Evolutionary conservation across 495 filamentous ascomycete species (phyloP).

Genomic region (Podospora anserina): DNA sequence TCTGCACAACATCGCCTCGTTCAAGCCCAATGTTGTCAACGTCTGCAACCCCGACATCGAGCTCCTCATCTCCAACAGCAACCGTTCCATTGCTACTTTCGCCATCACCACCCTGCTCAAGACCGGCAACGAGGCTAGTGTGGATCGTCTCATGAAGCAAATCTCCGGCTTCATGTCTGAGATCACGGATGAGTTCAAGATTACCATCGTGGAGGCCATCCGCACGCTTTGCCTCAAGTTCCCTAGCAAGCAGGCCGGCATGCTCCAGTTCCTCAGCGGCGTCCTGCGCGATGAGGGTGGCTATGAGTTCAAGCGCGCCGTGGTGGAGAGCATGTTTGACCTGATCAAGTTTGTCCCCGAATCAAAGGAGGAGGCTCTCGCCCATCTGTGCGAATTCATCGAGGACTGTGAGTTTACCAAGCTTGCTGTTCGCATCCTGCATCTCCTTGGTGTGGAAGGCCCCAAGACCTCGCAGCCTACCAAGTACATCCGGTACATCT

Average conservation of each 20-base stretch:
- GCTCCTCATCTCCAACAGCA: conserved; percentile 89
- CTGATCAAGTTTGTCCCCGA: conserved; percentile 98
- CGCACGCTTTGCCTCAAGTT: conserved; percentile 96
- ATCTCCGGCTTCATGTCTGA: conserved; percentile 97
- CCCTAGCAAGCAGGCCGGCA: conserved; percentile 94
- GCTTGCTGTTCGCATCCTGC: conserved; percentile 89
- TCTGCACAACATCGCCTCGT: conserved; percentile 89
- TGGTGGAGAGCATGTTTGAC: conserved; percentile 99
- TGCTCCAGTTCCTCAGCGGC: conserved; percentile 93
- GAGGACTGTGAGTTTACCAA: conserved; percentile 99
- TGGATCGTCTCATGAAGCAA: conserved; percentile 98
- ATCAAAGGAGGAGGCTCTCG: conserved; percentile 94
- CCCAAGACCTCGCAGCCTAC: conserved; percentile 94
- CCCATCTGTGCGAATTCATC: conserved; percentile 97
- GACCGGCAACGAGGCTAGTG: conserved; percentile 94
- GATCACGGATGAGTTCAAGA: conserved; percentile 98
- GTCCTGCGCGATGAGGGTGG: conserved; percentile 95
- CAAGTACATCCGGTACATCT: conserved; percentile 99
- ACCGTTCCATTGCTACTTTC: conserved; percentile 96
- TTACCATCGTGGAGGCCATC: conserved; percentile 97
- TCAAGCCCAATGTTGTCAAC: conserved; percentile 89
- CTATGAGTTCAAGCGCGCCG: conserved; percentile 95
- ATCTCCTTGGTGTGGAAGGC: conserved; percentile 89
- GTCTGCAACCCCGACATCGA: conserved; percentile 97
- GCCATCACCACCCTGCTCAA: conserved; percentile 97